A percentile compares a stretch with the other conserved stretches of the same genome.
These are phyloP conservation scores for Begonia peltatifolia DNA, from an alignment of 306 rosid species.

Conservation along the genomic window DNA sequence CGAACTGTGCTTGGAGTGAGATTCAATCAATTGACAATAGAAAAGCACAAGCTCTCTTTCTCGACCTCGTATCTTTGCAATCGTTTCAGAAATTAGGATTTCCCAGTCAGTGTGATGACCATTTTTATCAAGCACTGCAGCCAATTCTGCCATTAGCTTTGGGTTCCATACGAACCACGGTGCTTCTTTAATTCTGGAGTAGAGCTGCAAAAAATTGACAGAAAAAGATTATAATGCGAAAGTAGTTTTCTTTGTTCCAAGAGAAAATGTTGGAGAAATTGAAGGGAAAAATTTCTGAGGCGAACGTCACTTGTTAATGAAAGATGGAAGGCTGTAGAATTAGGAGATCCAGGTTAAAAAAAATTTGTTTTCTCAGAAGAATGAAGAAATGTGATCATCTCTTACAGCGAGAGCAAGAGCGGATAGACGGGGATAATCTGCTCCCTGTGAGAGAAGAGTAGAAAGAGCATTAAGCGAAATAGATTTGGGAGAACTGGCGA, in stretches of 20 bases:
- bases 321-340: not conserved
- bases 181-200: conserved; percentile 33
- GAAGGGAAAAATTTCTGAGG: too few relatives aligned
- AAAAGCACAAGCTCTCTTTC: conserved; percentile 45
- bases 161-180: conserved; percentile 69
- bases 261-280: too few relatives aligned
- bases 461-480: conserved; percentile 48
- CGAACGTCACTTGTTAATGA: too few relatives aligned
- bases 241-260: too few relatives aligned
- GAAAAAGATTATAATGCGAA: too few relatives aligned
- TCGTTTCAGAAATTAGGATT: conserved; percentile 30
- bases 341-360: not conserved
- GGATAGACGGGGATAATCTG: conserved; percentile 38
- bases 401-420: conserved; percentile 47
- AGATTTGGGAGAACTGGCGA: conserved; percentile 39
- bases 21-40: conserved; percentile 43
- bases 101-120: conserved; percentile 26
- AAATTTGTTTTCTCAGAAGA: not conserved
- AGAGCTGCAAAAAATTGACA: conserved; percentile 29
- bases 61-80: conserved; percentile 23
- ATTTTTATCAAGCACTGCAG: conserved; percentile 42
- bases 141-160: conserved; percentile 45
- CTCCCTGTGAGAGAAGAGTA: conserved; percentile 47
- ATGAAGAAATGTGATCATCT: not conserved
- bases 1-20: conserved; percentile 43